phyloP scores from a whole-genome alignment of 1,284 basidiomycete species.

The Coniferiporia sulphurascens region DNA sequence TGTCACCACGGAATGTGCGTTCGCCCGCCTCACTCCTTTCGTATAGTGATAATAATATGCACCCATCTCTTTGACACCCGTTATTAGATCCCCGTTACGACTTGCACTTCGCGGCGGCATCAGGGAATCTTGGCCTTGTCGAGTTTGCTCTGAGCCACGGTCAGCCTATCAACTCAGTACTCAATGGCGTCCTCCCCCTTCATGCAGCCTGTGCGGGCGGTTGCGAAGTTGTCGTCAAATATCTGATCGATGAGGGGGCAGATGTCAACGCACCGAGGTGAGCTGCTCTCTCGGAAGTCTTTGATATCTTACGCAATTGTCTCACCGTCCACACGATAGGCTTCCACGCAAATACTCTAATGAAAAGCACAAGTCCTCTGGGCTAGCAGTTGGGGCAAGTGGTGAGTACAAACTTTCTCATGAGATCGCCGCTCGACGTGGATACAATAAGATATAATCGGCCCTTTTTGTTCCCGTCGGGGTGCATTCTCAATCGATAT shows the following conservation, averaged over 20 bases:
- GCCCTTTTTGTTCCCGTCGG: background rate
- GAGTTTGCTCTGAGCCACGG: conserved; percentile 88
- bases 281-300: conserved; percentile 17
- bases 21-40: background rate
- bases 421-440: background rate
- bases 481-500: background rate
- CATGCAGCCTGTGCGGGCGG: conserved; percentile 90
- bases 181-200: conserved; percentile 87
- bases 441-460: background rate
- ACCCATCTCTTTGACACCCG: background rate
- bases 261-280: conserved; percentile 89
- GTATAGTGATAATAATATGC: conserved; percentile 7
- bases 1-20: conserved; percentile 73
- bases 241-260: conserved; percentile 85
- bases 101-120: conserved; percentile 83
- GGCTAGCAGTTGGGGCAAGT: conserved; percentile 16
- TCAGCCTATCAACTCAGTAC: conserved; percentile 88
- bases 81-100: conserved; percentile 76
- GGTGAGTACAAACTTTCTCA: conserved; percentile 11
- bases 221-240: conserved; percentile 75
- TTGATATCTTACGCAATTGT: background rate
- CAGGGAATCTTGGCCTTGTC: conserved; percentile 83
- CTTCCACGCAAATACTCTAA: conserved; percentile 17
- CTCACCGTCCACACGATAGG: background rate
- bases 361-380: conserved; percentile 16